These are phyloP conservation scores for Plasmodium inui DNA, from an alignment of 169 alveolate genomes.

Conservation along the genomic window DNA sequence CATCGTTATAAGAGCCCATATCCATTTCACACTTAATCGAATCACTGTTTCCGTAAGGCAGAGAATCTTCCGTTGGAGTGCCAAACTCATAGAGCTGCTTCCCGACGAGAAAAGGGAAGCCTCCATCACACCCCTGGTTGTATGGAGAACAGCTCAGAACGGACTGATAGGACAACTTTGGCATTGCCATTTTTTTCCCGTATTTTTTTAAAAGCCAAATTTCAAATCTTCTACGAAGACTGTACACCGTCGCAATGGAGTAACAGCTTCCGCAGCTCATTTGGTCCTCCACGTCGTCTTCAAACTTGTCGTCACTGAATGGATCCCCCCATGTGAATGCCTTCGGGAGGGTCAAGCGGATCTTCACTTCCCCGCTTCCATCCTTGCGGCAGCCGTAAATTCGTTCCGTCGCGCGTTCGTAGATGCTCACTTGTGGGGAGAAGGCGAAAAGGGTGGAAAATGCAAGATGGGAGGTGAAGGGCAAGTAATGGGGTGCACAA, in stretches of 20 bases:
- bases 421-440: conserved; percentile 6
- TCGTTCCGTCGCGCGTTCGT: not conserved
- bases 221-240: conserved; percentile 90
- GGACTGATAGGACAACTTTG: conserved; percentile 62
- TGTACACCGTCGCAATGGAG: conserved; percentile 89
- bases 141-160: conserved; percentile 83
- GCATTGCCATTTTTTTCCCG: conserved; percentile 74
- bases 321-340: conserved; percentile 88
- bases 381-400: conserved; percentile 31
- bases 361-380: conserved; percentile 6
- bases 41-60: conserved; percentile 65
- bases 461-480: not conserved
- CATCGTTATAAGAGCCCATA: not conserved
- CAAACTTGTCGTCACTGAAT: conserved; percentile 74
- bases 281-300: conserved; percentile 80
- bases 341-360: conserved; percentile 76
- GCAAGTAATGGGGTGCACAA: not conserved
- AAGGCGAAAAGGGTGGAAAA: not conserved
- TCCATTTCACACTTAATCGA: not conserved
- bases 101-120: conserved; percentile 92
- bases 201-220: conserved; percentile 82
- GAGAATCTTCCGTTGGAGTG: conserved; percentile 74
- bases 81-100: conserved; percentile 90
- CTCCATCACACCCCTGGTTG: conserved; percentile 94
- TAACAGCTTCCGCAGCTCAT: conserved; percentile 97